phyloP scores from a whole-genome alignment of 2,329 filamentous ascomycete species.

The Fusarium lyarnte region DNA sequence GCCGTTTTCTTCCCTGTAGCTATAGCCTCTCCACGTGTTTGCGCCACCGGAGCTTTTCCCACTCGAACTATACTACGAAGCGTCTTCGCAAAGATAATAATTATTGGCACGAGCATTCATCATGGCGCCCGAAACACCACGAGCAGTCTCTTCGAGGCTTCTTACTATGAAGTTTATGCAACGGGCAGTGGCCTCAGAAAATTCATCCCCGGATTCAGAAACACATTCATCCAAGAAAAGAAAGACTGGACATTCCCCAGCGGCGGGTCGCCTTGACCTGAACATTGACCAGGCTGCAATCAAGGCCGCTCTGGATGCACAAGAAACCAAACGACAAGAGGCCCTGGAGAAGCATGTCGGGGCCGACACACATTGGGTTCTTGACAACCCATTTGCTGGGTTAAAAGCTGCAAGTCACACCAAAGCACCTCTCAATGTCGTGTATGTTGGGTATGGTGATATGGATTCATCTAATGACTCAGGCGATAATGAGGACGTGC shows the following conservation, averaged over 20 bases:
- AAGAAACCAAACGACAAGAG: slow-evolving; percentile 72
- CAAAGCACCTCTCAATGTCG: slow-evolving; percentile 61
- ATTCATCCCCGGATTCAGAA: slow-evolving; percentile 58
- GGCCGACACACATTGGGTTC: slow-evolving; percentile 80
- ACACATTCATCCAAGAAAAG: slow-evolving; percentile 70
- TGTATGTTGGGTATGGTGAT: slow-evolving; percentile 66
- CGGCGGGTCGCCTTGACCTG: slow-evolving; percentile 51
- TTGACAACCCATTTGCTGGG: slow-evolving; percentile 59
- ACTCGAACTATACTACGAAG: neutral
- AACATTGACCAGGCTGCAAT: slow-evolving; percentile 67
- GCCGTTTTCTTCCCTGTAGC: neutral
- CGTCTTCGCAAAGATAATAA: neutral
- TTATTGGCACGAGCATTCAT: neutral
- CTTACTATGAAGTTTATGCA: slow-evolving; percentile 99
- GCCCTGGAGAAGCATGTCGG: slow-evolving; percentile 70
- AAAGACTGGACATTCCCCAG: slow-evolving; percentile 55
- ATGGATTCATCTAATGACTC: slow-evolving; percentile 55
- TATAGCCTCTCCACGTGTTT: neutral
- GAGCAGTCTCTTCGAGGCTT: slow-evolving; percentile 84
- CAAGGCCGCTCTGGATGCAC: slow-evolving; percentile 70
- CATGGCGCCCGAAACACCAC: slow-evolving; percentile 64
- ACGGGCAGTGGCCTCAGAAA: slow-evolving; percentile 74
- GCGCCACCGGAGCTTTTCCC: neutral
- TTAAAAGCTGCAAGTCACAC: slow-evolving; percentile 42
- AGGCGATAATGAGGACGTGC: slow-evolving; percentile 48